A percentile compares a stretch with the other conserved stretches of the same genome.
Conservation (phyloP, 2,329 filamentous ascomycete genomes). For the Colletotrichum cordylinicola region DNA sequence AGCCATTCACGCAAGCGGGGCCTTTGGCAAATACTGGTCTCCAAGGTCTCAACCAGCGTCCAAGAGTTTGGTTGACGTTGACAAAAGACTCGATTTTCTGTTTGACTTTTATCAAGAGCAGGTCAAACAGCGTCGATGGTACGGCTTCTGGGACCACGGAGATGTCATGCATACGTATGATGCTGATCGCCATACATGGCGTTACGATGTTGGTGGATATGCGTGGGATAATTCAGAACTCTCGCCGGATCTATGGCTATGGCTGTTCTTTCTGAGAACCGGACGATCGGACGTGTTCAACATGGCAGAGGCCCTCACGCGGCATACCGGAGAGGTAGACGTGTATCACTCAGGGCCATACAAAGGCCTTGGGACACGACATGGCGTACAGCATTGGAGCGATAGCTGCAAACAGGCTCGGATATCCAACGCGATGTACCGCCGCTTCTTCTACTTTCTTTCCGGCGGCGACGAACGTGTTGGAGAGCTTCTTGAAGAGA, state of each 20-base stretch:
- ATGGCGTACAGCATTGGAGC: constrained; percentile 66
- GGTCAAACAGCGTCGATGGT: constrained; percentile 64
- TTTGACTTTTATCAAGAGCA: constrained; percentile 61
- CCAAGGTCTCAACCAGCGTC: constrained; percentile 22
- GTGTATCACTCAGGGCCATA: constrained; percentile 64
- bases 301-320: constrained; percentile 62
- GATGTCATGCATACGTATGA: constrained; percentile 71
- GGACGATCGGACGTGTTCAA: constrained; percentile 62
- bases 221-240: constrained; percentile 71
- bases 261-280: constrained; percentile 66
- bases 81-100: constrained; percentile 60
- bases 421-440: constrained; percentile 63
- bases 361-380: constrained; percentile 66
- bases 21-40: constrained; percentile 61
- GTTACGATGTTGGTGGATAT: constrained; percentile 69
- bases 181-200: constrained; percentile 62
- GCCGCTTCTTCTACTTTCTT: constrained; percentile 60
- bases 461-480: constrained; percentile 63
- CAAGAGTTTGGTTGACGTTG: constrained; percentile 45
- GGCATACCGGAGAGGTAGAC: constrained; percentile 67
- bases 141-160: constrained; percentile 67
- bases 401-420: constrained; percentile 68
- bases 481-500: constrained; percentile 58
- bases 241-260: constrained; percentile 67
- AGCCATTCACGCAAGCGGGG: constrained; percentile 57